Evolutionary conservation across 2,329 filamentous ascomycete species (phyloP).

Genomic region (Pestalotiopsis sp.): DNA sequence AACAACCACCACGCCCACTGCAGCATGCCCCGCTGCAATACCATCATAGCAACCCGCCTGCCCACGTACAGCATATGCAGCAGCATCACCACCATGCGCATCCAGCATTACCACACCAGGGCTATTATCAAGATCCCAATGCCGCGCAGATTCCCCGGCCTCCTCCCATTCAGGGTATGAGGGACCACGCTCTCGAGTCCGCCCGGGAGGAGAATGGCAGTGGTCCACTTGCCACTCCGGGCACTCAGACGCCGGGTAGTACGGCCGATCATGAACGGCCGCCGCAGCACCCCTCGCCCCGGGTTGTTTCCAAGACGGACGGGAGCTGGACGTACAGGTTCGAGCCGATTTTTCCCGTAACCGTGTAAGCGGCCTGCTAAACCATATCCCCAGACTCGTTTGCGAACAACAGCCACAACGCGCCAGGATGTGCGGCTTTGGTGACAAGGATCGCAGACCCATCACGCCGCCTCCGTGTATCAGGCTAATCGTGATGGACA

Average conservation of each 20-base stretch:
- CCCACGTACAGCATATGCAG: background rate
- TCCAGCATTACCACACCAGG: background rate
- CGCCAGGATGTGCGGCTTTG: slow-evolving; percentile 98
- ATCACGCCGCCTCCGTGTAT: slow-evolving; percentile 96
- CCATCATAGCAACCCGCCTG: slow-evolving; percentile 1
- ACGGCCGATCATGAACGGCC: background rate
- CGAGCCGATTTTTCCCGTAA: background rate
- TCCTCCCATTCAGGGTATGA: background rate
- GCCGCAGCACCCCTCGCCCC: slow-evolving; percentile 4
- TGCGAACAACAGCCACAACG: slow-evolving; percentile 90
- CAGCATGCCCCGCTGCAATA: background rate
- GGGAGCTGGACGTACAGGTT: slow-evolving; percentile 8
- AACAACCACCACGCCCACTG: background rate
- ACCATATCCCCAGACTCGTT: slow-evolving; percentile 55
- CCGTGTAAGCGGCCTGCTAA: background rate
- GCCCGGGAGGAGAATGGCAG: background rate
- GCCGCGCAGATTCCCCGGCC: background rate
- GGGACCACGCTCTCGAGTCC: slow-evolving; percentile 3
- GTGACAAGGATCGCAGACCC: slow-evolving; percentile 96
- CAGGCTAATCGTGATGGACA: slow-evolving; percentile 76
- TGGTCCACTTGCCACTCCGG: background rate
- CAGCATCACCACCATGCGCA: slow-evolving; percentile 2
- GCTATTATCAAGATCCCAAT: slow-evolving; percentile 1
- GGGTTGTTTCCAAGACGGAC: background rate
- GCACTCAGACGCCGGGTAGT: background rate